phyloP scores from a whole-genome alignment of 768 basidiomycete species.

The Leccinum barrowsii region DNA sequence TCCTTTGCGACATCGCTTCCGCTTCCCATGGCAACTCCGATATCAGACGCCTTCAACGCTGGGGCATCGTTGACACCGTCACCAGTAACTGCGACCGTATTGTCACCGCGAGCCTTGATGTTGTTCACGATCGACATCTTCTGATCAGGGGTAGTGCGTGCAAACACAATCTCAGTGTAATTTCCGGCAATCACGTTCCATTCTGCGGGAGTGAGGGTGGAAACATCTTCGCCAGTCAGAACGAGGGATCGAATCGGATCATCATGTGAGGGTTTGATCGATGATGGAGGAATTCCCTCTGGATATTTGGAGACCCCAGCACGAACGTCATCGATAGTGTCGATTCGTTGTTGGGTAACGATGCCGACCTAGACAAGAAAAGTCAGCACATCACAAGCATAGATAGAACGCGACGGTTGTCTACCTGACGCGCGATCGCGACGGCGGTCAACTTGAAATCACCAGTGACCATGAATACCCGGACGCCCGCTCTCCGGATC shows the following conservation, averaged over 20 bases:
- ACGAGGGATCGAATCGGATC: slow-evolving; percentile 39
- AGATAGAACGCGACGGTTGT: slow-evolving; percentile 2
- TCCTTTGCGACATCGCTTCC: slow-evolving; percentile 52
- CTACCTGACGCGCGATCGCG: slow-evolving; percentile 47
- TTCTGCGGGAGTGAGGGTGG: slow-evolving; percentile 32
- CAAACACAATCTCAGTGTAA: slow-evolving; percentile 49
- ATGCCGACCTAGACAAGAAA: slow-evolving; percentile 37
- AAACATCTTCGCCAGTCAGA: slow-evolving; percentile 44
- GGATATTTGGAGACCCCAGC: slow-evolving; percentile 1
- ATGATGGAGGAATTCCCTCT: neutral
- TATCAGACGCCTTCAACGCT: slow-evolving; percentile 49
- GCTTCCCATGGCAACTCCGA: slow-evolving; percentile 51
- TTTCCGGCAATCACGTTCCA: slow-evolving; percentile 38
- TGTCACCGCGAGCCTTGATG: slow-evolving; percentile 44
- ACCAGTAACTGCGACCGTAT: slow-evolving; percentile 51
- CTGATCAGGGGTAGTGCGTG: slow-evolving; percentile 54
- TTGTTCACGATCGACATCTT: slow-evolving; percentile 57
- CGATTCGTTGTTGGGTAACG: slow-evolving; percentile 38
- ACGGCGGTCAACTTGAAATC: slow-evolving; percentile 53
- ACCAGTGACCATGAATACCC: slow-evolving; percentile 57
- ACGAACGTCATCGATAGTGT: slow-evolving; percentile 29
- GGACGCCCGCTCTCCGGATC: slow-evolving; percentile 49
- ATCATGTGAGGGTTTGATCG: slow-evolving; percentile 36
- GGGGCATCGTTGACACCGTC: slow-evolving; percentile 57
- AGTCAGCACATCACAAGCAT: neutral